A percentile compares a stretch with the other conserved stretches of the same genome.
Evolutionary conservation across 495 filamentous ascomycete genomes (phyloP).

Genomic region (Lophiotrema nucula): DNA sequence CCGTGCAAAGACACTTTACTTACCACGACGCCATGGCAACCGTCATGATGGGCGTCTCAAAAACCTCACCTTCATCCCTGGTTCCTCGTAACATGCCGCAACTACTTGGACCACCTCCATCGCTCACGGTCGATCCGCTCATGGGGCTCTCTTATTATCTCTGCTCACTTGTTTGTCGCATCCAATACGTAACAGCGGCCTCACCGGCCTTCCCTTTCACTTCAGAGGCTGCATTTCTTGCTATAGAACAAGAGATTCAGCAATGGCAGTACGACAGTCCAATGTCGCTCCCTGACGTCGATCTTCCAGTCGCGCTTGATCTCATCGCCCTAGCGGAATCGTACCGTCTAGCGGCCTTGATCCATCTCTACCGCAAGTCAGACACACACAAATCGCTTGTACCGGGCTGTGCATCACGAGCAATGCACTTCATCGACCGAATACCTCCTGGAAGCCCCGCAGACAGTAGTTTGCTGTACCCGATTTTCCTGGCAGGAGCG

Average conservation of each 20-base stretch:
- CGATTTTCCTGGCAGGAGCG: conserved; percentile 22
- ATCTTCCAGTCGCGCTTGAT: conserved; percentile 20
- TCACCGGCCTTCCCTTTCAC: conserved; percentile 23
- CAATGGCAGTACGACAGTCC: conserved; percentile 26
- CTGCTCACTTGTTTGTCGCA: conserved; percentile 14
- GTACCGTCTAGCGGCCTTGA: conserved; percentile 17
- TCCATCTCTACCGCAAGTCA: conserved; percentile 26
- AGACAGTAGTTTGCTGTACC: conserved; percentile 26
- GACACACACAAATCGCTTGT: conserved; percentile 20
- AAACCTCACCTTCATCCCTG: background rate
- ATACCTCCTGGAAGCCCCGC: conserved; percentile 28
- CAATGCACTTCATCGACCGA: conserved; percentile 19
- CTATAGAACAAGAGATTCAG: conserved; percentile 17
- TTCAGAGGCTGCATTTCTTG: conserved; percentile 14
- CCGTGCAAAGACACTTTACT: conserved; percentile 25
- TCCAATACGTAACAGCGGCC: conserved; percentile 13
- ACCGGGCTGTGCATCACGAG: conserved; percentile 10
- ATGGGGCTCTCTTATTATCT: conserved; percentile 27
- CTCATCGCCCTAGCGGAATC: conserved; percentile 25
- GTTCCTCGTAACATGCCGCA: background rate
- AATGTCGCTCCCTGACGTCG: conserved; percentile 10
- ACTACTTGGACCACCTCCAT: background rate
- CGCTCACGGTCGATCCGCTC: conserved; percentile 15
- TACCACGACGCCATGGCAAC: conserved; percentile 29
- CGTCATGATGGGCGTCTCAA: conserved; percentile 16